Conservation (phyloP, 148 eudicot species). For the Cornus kousa region DNA sequence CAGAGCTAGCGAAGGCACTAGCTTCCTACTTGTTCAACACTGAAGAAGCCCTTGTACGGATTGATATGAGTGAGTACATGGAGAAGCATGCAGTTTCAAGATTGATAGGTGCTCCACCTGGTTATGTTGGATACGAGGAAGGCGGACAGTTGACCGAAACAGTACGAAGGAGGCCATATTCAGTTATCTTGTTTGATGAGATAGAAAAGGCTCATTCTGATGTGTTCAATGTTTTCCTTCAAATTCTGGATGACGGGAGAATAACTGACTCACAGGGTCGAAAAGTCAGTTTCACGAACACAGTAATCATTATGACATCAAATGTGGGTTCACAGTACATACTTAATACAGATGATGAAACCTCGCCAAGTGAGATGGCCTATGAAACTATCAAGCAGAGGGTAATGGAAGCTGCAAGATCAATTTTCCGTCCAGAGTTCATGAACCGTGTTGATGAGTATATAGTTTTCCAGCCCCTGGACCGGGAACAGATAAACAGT, state of each 20-base stretch:
- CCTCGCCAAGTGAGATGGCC: slow-evolving; percentile 44
- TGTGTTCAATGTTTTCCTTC: slow-evolving; percentile 86
- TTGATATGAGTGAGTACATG: slow-evolving; percentile 98
- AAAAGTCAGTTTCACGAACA: slow-evolving; percentile 85
- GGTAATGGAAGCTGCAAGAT: slow-evolving; percentile 92
- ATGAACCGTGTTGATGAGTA: slow-evolving; percentile 96
- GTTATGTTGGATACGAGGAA: slow-evolving; percentile 92
- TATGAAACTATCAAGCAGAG: slow-evolving; percentile 79
- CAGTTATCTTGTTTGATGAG: slow-evolving; percentile 87
- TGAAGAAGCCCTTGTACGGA: slow-evolving; percentile 85
- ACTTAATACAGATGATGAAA: slow-evolving; percentile 64
- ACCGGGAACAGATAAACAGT: slow-evolving; percentile 68
- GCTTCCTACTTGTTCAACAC: slow-evolving; percentile 86
- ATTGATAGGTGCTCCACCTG: slow-evolving; percentile 85
- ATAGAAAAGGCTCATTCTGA: slow-evolving; percentile 89
- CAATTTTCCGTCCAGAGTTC: slow-evolving; percentile 90
- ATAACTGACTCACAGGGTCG: slow-evolving; percentile 96
- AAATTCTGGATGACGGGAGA: slow-evolving; percentile 87
- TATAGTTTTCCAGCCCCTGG: slow-evolving; percentile 94
- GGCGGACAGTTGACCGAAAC: slow-evolving; percentile 84
- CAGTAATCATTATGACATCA: slow-evolving; percentile 92
- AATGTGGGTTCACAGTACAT: slow-evolving; percentile 97
- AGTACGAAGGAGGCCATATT: slow-evolving; percentile 83
- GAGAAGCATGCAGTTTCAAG: slow-evolving; percentile 87
- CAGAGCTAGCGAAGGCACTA: slow-evolving; percentile 85